A percentile compares a stretch with the other conserved stretches of the same genome.
These are phyloP conservation scores for Neurospora sp. DNA, from an alignment of 495 filamentous ascomycete genomes.

Conservation along the genomic window DNA sequence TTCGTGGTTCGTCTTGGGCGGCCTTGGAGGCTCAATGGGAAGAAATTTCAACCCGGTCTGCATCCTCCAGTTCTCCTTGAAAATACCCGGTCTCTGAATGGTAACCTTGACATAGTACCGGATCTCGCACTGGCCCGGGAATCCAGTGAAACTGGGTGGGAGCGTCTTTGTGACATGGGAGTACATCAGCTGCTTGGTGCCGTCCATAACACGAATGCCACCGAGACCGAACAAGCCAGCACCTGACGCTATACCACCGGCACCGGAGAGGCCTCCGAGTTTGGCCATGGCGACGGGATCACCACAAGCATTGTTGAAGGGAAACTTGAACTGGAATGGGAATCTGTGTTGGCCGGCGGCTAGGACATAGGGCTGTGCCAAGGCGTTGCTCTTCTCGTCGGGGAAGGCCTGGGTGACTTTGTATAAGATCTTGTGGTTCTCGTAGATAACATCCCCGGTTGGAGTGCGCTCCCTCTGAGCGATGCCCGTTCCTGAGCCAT, in stretches of 20 bases:
- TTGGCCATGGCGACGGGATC: constrained; percentile 36
- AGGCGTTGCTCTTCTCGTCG: constrained; percentile 50
- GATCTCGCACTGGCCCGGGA: constrained; percentile 77
- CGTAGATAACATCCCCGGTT: constrained; percentile 29
- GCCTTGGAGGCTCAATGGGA: constrained; percentile 82
- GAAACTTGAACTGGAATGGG: constrained; percentile 85
- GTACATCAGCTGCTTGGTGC: constrained; percentile 40
- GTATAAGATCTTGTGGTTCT: constrained; percentile 51
- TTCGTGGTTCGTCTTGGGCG: constrained; percentile 57
- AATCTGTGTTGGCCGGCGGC: constrained; percentile 75
- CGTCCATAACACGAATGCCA: constrained; percentile 43
- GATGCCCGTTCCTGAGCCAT: constrained; percentile 16
- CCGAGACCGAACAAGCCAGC: constrained; percentile 26
- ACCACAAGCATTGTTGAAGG: constrained; percentile 83
- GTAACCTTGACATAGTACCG: constrained; percentile 91
- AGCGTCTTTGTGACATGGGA: constrained; percentile 76
- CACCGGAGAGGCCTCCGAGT: constrained; percentile 33
- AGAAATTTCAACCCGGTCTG: constrained; percentile 64
- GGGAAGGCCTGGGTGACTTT: constrained; percentile 75
- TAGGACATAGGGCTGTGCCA: constrained; percentile 55
- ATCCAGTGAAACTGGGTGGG: constrained; percentile 75
- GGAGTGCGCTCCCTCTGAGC: constrained; percentile 16
- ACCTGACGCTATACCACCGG: constrained; percentile 23
- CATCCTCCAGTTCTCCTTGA: constrained; percentile 72
- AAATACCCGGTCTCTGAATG: constrained; percentile 68